Conservation (phyloP, 164 flowering plant genomes). For the Hamamelis virginiana region DNA sequence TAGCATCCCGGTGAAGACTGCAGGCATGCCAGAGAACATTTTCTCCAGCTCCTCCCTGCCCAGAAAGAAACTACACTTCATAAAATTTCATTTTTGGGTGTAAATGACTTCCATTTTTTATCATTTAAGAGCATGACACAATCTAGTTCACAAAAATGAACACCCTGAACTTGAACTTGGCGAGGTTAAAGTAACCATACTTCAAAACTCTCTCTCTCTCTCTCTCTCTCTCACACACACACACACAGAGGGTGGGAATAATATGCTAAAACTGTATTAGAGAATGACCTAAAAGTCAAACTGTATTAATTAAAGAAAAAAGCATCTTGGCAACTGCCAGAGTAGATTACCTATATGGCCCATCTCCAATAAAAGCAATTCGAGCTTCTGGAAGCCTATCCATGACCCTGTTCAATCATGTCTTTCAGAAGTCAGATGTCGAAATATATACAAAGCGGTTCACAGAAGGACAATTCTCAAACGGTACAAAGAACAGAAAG, state of each 20-base stretch:
- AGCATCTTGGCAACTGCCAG: not conserved
- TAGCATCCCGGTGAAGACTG: constrained; percentile 90
- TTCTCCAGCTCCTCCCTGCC: constrained; percentile 81
- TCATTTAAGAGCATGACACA: too few relatives aligned
- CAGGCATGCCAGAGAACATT: constrained; percentile 89
- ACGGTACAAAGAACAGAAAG: not conserved
- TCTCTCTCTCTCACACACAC: too few relatives aligned
- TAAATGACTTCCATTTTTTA: too few relatives aligned
- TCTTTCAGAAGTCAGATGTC: constrained; percentile 18
- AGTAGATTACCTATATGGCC: constrained; percentile 77
- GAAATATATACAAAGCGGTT: not conserved
- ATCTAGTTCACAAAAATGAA: too few relatives aligned
- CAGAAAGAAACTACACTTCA: constrained; percentile 1
- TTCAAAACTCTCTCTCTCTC: too few relatives aligned
- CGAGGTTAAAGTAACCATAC: not conserved
- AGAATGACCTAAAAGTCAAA: not conserved
- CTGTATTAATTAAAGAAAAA: not conserved
- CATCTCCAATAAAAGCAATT: constrained; percentile 97
- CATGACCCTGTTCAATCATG: constrained; percentile 69
- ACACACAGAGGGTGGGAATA: too few relatives aligned
- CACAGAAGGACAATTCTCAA: not conserved
- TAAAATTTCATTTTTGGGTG: not conserved
- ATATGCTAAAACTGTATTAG: not conserved
- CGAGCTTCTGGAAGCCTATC: constrained; percentile 84
- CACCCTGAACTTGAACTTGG: not conserved